Evolutionary conservation across 305 asterid species (phyloP).

Genomic region (Petunia hybrid): DNA sequence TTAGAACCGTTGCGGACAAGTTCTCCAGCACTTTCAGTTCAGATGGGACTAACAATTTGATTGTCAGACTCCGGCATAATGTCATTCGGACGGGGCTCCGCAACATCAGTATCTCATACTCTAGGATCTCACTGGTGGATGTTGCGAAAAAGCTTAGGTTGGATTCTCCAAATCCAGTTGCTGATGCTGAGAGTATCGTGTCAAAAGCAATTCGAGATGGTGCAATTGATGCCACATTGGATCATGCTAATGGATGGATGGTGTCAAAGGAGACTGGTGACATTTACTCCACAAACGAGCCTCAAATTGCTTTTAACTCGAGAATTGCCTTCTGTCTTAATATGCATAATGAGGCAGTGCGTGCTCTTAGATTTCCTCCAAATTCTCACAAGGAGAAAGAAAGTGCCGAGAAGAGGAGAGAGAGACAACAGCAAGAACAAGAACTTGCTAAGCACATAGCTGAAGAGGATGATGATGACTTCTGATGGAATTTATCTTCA

Average conservation of each 20-base stretch:
- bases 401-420: constrained; percentile 87
- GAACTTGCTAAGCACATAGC: constrained; percentile 68
- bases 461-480: constrained; percentile 50
- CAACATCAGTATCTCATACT: constrained; percentile 76
- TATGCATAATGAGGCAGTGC: constrained; percentile 92
- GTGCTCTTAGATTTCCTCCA: constrained; percentile 87
- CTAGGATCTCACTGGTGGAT: constrained; percentile 69
- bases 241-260: constrained; percentile 43
- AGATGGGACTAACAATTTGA: constrained; percentile 67
- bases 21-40: constrained; percentile 59
- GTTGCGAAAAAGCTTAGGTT: constrained; percentile 74
- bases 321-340: constrained; percentile 63
- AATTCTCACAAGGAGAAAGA: constrained; percentile 85
- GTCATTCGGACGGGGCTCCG: constrained; percentile 78
- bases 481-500: constrained; percentile 41
- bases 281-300: constrained; percentile 79
- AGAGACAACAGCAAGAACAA: constrained; percentile 89
- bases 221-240: constrained; percentile 72
- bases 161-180: constrained; percentile 69
- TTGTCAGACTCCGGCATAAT: constrained; percentile 75
- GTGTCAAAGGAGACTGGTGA: constrained; percentile 68
- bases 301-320: constrained; percentile 60
- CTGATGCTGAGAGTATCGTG: constrained; percentile 80
- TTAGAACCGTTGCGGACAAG: constrained; percentile 67
- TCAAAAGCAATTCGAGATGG: constrained; percentile 81